Conservation (phyloP, 345 rosid genomes). For the Syzygium jambos region DNA sequence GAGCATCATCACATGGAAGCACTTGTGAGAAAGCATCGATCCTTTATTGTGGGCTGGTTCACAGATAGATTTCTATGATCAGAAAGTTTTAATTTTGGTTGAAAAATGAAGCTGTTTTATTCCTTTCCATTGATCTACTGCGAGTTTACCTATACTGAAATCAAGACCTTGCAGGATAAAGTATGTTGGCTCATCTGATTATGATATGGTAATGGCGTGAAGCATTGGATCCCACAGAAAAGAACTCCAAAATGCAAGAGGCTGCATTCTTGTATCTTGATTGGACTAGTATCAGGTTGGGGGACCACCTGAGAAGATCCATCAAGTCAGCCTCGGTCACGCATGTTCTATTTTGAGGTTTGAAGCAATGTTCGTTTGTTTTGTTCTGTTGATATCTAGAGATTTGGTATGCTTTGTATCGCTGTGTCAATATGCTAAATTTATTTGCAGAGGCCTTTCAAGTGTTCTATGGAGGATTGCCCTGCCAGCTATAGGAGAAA, state of each 20-base stretch:
- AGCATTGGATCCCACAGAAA: conserved; percentile 95
- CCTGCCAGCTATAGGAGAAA: conserved; percentile 68
- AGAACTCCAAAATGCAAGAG: conserved; percentile 99
- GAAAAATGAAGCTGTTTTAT: not conserved
- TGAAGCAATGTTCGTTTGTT: conserved; percentile 2
- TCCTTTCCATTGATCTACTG: not conserved
- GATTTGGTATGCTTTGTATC: not conserved
- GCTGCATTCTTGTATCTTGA: conserved; percentile 44
- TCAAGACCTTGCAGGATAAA: not conserved
- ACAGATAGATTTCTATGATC: not conserved
- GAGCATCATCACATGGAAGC: not conserved
- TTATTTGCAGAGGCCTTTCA: conserved; percentile 56
- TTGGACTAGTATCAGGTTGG: conserved; percentile 98
- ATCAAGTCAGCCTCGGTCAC: conserved; percentile 87
- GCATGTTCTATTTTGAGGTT: conserved; percentile 36
- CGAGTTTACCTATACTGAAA: not conserved
- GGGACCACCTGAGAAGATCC: conserved; percentile 99
- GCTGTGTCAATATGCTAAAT: not conserved
- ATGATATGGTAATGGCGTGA: conserved; percentile 41
- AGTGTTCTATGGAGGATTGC: conserved; percentile 61
- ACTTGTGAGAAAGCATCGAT: not conserved
- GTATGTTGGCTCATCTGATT: not conserved
- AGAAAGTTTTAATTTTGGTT: not conserved
- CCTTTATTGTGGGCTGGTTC: not conserved
- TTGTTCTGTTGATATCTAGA: not conserved